phyloP scores from a whole-genome alignment of 1,139 yeast genomes.

The Sporopachydermia cereana region DNA sequence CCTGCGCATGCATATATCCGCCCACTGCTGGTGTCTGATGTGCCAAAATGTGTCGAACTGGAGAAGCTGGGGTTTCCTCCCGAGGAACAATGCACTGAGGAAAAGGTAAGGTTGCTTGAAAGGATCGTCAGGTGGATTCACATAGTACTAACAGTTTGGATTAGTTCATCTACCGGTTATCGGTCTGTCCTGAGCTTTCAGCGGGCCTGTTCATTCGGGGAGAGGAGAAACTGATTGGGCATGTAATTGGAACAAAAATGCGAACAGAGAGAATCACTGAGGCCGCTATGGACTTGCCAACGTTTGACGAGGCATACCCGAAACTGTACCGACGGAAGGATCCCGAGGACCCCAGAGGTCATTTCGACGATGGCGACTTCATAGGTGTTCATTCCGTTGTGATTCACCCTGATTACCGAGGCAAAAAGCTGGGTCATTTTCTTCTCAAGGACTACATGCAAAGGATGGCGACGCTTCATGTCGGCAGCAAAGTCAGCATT shows the following conservation, averaged over 20 bases:
- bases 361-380: conserved; percentile 58
- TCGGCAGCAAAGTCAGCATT: conserved; percentile 67
- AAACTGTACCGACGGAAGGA: conserved; percentile 16
- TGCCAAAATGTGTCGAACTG: conserved; percentile 44
- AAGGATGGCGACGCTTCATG: conserved; percentile 75
- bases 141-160: background rate
- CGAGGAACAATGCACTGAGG: conserved; percentile 51
- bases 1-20: conserved; percentile 69
- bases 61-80: conserved; percentile 63
- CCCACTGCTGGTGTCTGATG: conserved; percentile 65
- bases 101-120: conserved; percentile 24
- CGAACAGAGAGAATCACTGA: conserved; percentile 40
- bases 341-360: conserved; percentile 41
- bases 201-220: conserved; percentile 72
- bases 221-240: conserved; percentile 68
- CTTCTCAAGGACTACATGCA: conserved; percentile 84
- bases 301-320: conserved; percentile 15
- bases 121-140: background rate
- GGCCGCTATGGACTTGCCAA: conserved; percentile 55
- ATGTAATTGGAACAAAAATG: conserved; percentile 74
- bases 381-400: conserved; percentile 81
- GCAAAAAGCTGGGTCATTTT: conserved; percentile 71
- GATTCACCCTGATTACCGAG: conserved; percentile 68
- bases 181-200: conserved; percentile 79
- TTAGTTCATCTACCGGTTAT: conserved; percentile 50